Percentiles rank a stretch among this genome's conserved stretches.
Evolutionary conservation across 257 asterid genomes (phyloP).

Genomic region (Solanum gandarillasii): DNA sequence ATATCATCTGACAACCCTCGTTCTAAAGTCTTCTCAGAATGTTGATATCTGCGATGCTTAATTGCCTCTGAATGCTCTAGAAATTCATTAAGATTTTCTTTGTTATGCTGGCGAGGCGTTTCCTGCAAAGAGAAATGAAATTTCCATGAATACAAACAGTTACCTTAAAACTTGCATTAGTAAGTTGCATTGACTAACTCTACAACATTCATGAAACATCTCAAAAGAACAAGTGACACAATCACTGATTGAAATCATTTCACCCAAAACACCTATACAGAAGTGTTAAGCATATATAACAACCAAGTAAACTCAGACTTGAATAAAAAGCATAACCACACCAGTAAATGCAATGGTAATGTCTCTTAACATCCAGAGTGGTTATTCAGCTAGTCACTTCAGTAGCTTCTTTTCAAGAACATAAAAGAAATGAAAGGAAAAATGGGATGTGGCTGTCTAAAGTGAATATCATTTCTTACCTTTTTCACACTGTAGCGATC

Average conservation of each 20-base stretch:
- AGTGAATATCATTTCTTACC: background rate
- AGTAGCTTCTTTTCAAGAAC: background rate
- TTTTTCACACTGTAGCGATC: background rate
- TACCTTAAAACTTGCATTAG: background rate
- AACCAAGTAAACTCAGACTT: background rate
- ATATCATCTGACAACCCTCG: slow-evolving; percentile 13
- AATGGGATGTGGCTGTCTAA: background rate
- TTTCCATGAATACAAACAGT: background rate
- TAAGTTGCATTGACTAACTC: background rate
- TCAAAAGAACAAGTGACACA: background rate
- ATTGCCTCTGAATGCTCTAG: background rate
- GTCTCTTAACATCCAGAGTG: background rate
- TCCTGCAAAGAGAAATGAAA: background rate
- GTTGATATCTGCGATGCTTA: slow-evolving; percentile 13
- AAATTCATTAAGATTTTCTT: background rate
- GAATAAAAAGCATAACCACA: background rate
- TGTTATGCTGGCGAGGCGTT: background rate
- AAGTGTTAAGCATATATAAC: background rate
- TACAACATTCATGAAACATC: background rate
- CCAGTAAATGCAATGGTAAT: background rate
- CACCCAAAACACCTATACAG: background rate
- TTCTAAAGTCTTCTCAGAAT: slow-evolving; percentile 16
- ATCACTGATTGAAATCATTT: background rate
- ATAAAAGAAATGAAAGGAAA: background rate
- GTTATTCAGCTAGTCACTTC: background rate